Conservation (phyloP, 208 protist species). For the Acanthamoeba royreba region DNA sequence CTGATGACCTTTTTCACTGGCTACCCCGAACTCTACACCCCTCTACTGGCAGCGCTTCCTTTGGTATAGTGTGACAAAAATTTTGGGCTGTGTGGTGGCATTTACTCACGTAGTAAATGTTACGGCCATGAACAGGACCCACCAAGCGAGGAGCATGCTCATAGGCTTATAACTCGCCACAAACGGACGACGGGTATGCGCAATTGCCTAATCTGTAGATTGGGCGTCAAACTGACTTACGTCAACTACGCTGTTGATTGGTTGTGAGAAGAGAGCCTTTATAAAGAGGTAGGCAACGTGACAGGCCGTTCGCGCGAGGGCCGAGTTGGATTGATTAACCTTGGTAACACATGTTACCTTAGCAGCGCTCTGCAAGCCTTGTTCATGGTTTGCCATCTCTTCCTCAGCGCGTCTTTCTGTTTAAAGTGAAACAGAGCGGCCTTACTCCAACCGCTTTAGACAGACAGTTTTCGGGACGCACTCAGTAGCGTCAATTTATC, state of each 20-base stretch:
- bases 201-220: no score
- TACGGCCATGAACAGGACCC: background rate
- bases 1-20: background rate
- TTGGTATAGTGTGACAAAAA: background rate
- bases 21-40: background rate
- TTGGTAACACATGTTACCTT: slow-evolving; percentile 43
- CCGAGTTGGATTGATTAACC: background rate
- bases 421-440: background rate
- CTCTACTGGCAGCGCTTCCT: background rate
- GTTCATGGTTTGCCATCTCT: background rate
- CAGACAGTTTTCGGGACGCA: background rate
- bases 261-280: background rate
- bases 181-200: no score
- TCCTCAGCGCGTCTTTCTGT: background rate
- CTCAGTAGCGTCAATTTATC: no score
- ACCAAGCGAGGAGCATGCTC: background rate
- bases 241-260: no score
- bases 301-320: background rate
- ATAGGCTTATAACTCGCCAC: background rate
- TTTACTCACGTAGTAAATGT: background rate
- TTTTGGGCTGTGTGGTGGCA: background rate
- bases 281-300: background rate
- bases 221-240: no score
- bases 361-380: background rate
- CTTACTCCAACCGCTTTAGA: background rate